Base-by-base conservation (phyloP, 345 rosid species). In the Salix koriyanagi region DNA sequence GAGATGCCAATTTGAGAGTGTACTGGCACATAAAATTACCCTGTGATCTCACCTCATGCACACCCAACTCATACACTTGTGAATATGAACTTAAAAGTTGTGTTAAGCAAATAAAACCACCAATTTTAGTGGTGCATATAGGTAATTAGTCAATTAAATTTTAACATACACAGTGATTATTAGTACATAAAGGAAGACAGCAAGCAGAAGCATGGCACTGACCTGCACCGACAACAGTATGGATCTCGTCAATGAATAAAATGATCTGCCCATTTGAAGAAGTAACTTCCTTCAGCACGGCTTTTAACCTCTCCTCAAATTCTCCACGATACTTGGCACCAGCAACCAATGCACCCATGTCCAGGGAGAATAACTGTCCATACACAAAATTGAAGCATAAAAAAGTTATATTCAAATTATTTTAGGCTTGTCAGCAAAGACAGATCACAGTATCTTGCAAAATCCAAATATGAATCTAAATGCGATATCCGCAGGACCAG, bases 211-310 rank as follows among this genome's bases (percentile, higher is more conserved):
- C 25, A 58, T 34, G 10, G 25, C 8, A 76, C 42, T 41, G 14
- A 93, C 98, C 99, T 85, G 98, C 97, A 48, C 98, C 96, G 39
- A 93, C 91, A 77, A 96, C 94, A 30, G 94, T 93, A 79, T 86
- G 99, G 65, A 96, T 92, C 86, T 96, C 99, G 76, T 96, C 97
- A 79, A 96, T 90, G 82, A 93, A 89, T 75, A 96, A 85, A 70
- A 93, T 90, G 61, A 87, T 91, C 83, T 93, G 94, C 71, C 98
- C 99, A 82, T 91, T 96, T 65, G 98, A 90, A 71, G 92, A 86
- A 42, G 95, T 85, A 74, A 93, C 98, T 86, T 93, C 99, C 89
- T 93, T 93, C 76, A 93, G 71, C 73, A 92, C 95, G 76, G 98
- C 95, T 88, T 93, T 95, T 82, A 95, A 83, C 79, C 94, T 83